Evolutionary conservation across 202 grass and related monocot species (phyloP), one percentile per base, ranked within the genome.

Genomic region (Carex arenaria): DNA sequence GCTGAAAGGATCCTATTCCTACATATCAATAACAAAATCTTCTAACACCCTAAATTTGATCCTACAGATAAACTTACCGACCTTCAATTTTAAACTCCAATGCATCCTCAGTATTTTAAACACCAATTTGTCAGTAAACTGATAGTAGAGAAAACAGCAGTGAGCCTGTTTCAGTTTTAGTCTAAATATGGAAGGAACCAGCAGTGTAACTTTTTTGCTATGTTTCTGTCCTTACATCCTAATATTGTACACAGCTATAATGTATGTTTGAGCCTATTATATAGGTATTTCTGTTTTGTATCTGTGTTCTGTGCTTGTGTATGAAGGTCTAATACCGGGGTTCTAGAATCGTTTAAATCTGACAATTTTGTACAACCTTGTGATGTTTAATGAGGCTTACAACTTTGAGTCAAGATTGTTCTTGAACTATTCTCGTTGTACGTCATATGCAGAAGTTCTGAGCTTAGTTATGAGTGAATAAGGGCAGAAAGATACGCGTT

Each of bases 221-320:
- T 60, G 56, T 67, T 54, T 85, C 31, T 68, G 57, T 62, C 7
- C 18, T 54, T 36, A 68, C 42, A 86, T 60, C 11, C 22, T 70
- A 54, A 47, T 74, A 54, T 74, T 13, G n/a, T 31, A 18, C 13
- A 22, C 28, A 12, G 70, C 45, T 74, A 54, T 53, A 54, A 74
- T 31, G 14, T 17, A 17, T 52, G 5, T 10, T 15, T 74, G 45
- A 74, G 71, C 23, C 47, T 17, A 68, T n/a, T 38, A 40, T 9
- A 15, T 30, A 54, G 23, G 47, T 74, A 74, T 15, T 73, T 51
- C 4, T 74, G 20, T 74, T 31, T 74, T 53, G 43, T 59, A 57
- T 78, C 19, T 57, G 30, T 54, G 28, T 78, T 53, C 53, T 78
- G 28, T 14, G 73, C 26, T 34, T 56, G 53, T 38, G 53, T 56